These are phyloP conservation scores for Strigomonas culicis DNA, from an alignment of 208 protist species.

Conservation along the genomic window DNA sequence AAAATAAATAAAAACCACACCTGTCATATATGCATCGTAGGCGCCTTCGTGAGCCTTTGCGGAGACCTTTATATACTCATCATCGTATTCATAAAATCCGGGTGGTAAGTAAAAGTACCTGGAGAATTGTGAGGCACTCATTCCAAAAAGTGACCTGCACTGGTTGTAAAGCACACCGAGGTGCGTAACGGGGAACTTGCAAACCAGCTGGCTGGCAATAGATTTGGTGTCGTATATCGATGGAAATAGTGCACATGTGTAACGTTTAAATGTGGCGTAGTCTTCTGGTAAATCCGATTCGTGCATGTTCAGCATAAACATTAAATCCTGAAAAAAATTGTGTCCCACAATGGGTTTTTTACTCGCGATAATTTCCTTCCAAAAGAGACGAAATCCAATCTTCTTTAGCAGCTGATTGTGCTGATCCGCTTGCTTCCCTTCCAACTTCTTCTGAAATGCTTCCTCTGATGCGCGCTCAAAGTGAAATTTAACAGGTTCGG, in stretches of 20 bases:
- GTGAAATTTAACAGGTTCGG: too few relatives aligned
- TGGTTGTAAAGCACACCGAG: conserved; percentile 39
- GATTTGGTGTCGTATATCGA: conserved; percentile 75
- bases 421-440: too few relatives aligned
- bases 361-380: conserved; percentile 54
- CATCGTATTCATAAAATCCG: conserved; percentile 57
- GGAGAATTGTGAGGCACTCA: conserved; percentile 7
- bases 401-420: conserved; percentile 3
- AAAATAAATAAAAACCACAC: conserved; percentile 36
- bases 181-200: conserved; percentile 21
- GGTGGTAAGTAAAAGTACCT: conserved; percentile 29
- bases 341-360: conserved; percentile 77
- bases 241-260: conserved; percentile 31
- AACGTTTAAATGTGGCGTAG: conserved; percentile 52
- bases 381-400: conserved; percentile 59
- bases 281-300: conserved; percentile 31
- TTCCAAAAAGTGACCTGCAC: conserved; percentile 19
- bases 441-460: too few relatives aligned
- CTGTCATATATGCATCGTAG: conserved; percentile 82
- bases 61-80: conserved; percentile 12
- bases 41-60: conserved; percentile 59
- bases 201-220: conserved; percentile 20
- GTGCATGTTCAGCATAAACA: conserved; percentile 86
- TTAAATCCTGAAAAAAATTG: conserved; percentile 76
- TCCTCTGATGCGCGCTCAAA: too few relatives aligned